Conservation (phyloP, 441 rosid species). For the Arabidopsis lyrata region DNA sequence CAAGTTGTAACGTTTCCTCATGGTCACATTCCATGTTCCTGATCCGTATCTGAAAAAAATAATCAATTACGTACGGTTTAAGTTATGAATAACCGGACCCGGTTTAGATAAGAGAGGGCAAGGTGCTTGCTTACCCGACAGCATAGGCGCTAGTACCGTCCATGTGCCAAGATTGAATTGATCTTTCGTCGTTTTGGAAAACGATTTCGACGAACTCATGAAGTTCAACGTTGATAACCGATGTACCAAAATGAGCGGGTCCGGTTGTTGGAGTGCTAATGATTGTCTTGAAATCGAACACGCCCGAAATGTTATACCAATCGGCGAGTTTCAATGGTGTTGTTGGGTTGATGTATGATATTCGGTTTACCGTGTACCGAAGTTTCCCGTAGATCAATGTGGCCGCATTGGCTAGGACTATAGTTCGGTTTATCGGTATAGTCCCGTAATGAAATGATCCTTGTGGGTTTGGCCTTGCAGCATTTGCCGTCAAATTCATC, state of each 20-base stretch:
- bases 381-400: slow-evolving; percentile 58
- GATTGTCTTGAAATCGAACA: slow-evolving; percentile 62
- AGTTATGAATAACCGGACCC: slow-evolving; percentile 16
- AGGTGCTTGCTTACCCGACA: slow-evolving; percentile 59
- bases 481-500: slow-evolving; percentile 83
- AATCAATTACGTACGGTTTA: neutral
- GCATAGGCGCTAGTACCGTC: slow-evolving; percentile 71
- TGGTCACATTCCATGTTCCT: slow-evolving; percentile 57
- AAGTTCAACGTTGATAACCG: slow-evolving; percentile 56
- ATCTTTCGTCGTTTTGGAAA: slow-evolving; percentile 68
- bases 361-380: slow-evolving; percentile 74
- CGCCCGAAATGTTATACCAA: slow-evolving; percentile 72
- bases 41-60: slow-evolving; percentile 57
- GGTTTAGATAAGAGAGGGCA: slow-evolving; percentile 7
- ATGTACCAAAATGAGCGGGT: slow-evolving; percentile 49
- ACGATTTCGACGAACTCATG: slow-evolving; percentile 76
- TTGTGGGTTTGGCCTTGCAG: slow-evolving; percentile 97
- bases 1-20: slow-evolving; percentile 69
- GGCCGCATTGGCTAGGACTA: slow-evolving; percentile 59
- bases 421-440: slow-evolving; percentile 55
- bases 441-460: slow-evolving; percentile 87
- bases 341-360: slow-evolving; percentile 62
- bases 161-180: slow-evolving; percentile 82
- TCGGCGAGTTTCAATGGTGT: slow-evolving; percentile 90
- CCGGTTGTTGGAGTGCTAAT: slow-evolving; percentile 54